Evolutionary conservation across 768 basidiomycete species (phyloP), one percentile per base, ranked within the genome.

Genomic region (Mycena venus): DNA sequence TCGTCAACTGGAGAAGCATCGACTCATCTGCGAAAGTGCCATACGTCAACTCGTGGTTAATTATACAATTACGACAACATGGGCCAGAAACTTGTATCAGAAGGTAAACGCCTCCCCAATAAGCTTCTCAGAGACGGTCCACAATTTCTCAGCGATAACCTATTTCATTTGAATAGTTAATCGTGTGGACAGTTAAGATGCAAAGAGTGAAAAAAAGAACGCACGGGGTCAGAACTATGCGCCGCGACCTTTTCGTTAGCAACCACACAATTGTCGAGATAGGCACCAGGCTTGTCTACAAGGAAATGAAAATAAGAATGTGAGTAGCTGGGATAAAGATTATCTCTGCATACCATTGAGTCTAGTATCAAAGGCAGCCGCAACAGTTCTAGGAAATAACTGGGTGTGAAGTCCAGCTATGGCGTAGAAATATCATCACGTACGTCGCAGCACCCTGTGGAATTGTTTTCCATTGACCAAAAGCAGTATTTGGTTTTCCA

Each of bases 391-490:
- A 36, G 2, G 8, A 17, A 14, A 21, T 23, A 19, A 5, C 9
- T 34, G 3, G n/a, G 36, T 58, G 10, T 29, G 49, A 34, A n/a
- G 53, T 11, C 5, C n/a, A 12, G 1, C 19, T 27, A 23, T 4
- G n/a, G n/a, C 6, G 32, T 14, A 62, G 15, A 27, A 40, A 8
- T 29, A 7, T n/a, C n/a, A n/a, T n/a, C 5, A 63, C 60, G 2
- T 29, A 70, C 69, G 60, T 63, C 9, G 59, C 32, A 14, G 69
- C 69, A 19, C 69, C 69, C 34, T 70, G 32, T 8, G 58, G 44
- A 21, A 61, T 62, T 3, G 40, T 29, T 21, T 62, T 62, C 40
- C 38, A 62, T 14, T 14, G 7, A 6, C 12, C 1, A 1, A 25
- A 7, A 1, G 21, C 59, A 9, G 19, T 19, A 15, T 60, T 60